phyloP scores from a whole-genome alignment of 2,329 filamentous ascomycete species.

The Ophiostoma sp. region DNA sequence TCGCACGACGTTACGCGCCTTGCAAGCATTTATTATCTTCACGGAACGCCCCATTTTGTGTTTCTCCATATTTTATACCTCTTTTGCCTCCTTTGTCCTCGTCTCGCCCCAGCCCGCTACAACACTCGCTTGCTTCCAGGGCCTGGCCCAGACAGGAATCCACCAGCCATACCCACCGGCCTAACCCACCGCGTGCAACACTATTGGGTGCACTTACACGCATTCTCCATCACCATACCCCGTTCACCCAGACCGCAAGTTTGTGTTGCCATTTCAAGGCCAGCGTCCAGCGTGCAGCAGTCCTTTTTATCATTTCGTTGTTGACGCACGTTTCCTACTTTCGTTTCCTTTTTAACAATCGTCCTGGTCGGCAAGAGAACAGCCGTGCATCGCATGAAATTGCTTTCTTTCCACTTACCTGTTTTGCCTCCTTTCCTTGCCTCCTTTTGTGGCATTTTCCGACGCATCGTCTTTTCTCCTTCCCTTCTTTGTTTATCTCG shows the following conservation, averaged over 20 bases:
- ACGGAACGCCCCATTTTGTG: neutral
- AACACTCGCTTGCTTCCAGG: conserved; percentile 14
- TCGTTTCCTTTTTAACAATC: neutral
- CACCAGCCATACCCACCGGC: neutral
- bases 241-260: conserved; percentile 20
- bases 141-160: conserved; percentile 3
- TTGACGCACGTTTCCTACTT: neutral
- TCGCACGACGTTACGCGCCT: neutral
- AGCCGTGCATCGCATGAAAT: conserved; percentile 4
- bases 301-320: conserved; percentile 3
- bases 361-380: conserved; percentile 16
- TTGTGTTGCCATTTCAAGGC: neutral
- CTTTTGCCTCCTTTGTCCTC: conserved; percentile 12
- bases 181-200: neutral
- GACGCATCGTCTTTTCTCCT: neutral
- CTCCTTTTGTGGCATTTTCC: neutral
- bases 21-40: neutral
- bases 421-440: neutral
- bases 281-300: neutral
- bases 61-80: conserved; percentile 2
- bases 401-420: neutral
- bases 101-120: neutral
- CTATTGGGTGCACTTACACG: conserved; percentile 23
- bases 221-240: conserved; percentile 10
- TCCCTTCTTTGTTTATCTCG: neutral